A percentile compares a stretch with the other conserved stretches of the same genome.
These are phyloP conservation scores for Spathaspora passalidarum DNA, from an alignment of 805 yeast genomes.

Conservation along the genomic window DNA sequence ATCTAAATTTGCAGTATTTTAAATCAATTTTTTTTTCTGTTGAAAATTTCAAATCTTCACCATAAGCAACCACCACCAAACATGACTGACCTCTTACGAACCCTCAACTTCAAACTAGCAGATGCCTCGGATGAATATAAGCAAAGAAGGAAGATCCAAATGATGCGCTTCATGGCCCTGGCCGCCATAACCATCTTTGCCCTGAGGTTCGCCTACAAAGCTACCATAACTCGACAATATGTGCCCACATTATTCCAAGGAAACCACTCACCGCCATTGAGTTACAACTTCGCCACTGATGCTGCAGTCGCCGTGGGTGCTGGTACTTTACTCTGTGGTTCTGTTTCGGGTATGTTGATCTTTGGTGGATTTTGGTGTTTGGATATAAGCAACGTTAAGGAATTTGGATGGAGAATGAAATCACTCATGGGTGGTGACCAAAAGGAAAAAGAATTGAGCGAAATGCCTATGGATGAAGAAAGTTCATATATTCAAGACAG, in stretches of 20 bases:
- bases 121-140: conserved; percentile 49
- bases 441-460: conserved; percentile 45
- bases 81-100: conserved; percentile 5
- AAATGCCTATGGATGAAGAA: conserved; percentile 52
- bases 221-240: conserved; percentile 70
- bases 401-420: conserved; percentile 71
- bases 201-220: conserved; percentile 71
- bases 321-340: conserved; percentile 72
- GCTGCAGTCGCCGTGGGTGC: conserved; percentile 83
- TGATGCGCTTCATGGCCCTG: conserved; percentile 68
- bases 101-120: conserved; percentile 25
- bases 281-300: conserved; percentile 71
- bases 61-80: background rate
- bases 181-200: conserved; percentile 70
- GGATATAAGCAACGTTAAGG: conserved; percentile 67
- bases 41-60: too few species aligned
- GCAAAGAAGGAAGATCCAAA: conserved; percentile 64
- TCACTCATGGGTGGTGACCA: conserved; percentile 65
- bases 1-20: too few species aligned
- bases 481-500: conserved; percentile 55
- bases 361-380: conserved; percentile 78
- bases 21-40: too few species aligned
- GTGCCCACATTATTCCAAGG: conserved; percentile 78
- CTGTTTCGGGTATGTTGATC: conserved; percentile 67
- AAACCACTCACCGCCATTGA: conserved; percentile 80